Base-by-base conservation (phyloP, 345 rosid genomes). In the Passiflora organensis region DNA sequence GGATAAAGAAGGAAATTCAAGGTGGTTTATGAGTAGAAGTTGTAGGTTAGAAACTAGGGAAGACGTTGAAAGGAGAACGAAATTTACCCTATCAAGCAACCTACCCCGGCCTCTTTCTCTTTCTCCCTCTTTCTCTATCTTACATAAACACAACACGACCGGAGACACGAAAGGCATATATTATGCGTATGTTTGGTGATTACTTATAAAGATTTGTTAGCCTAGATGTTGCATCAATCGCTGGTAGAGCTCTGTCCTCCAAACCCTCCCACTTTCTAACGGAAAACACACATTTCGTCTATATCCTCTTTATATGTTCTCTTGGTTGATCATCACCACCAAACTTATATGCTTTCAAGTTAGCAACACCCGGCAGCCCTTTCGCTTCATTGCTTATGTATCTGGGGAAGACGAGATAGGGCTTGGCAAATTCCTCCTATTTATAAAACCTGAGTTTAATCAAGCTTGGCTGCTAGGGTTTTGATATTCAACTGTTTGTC, bases 21-120 rank as follows among this genome's bases (percentile, higher is more conserved):
- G 83, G 82, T 81, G 78, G 89, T 82, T 85, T 85, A 75, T 70
- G 76, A 81, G 76, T 78, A 76, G 78, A 60, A 24, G 75, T 59
- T 73, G 80, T 76, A 76, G 83, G 80, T 78, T 76, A 64, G 82
- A 83, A 74, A 75, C 74, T 77, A 55, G 71, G 49, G 53, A 62
- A 60, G 91, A 83, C 58, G 88, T 81, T 83, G 95, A 86, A 80
- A 86, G 84, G 74, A 72, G 74, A 85, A 80, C 83, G 70, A 78
- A 85, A 72, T 54, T 57, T 64, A 72, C 75, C 75, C 81, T 70
- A 73, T 74, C 79, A 82, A 78, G 86, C 86, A 85, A 81, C 81
- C 87, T 68, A 59, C 47, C 58, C 39, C 32, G 56, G 51, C 62
- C 44, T 49, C 48, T 59, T n/a, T 52, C 34, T 20, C 20, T 46